phyloP scores from a whole-genome alignment of 2,329 filamentous ascomycete species.

The Ceratocystis diversiconidia region DNA sequence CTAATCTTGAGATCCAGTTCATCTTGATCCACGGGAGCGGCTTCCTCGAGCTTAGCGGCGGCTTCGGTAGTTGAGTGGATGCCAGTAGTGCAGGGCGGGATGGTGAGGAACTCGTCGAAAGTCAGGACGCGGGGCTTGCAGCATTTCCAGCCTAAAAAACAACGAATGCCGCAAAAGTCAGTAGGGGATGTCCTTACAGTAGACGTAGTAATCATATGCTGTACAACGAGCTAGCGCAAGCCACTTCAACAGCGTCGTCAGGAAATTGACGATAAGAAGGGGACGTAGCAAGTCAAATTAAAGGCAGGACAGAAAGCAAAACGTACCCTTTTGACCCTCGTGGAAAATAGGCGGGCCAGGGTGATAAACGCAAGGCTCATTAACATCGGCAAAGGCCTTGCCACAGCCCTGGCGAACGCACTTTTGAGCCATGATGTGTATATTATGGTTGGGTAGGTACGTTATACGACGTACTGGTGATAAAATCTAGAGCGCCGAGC shows the following conservation, averaged over 20 bases:
- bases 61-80: constrained; percentile 79
- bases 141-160: constrained; percentile 76
- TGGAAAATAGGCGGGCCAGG: constrained; percentile 90
- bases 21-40: constrained; percentile 31
- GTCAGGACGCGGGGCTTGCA: constrained; percentile 94
- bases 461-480: background rate
- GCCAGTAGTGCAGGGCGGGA: constrained; percentile 82
- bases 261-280: background rate
- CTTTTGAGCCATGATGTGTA: constrained; percentile 52
- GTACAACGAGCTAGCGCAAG: background rate
- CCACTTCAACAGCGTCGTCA: background rate
- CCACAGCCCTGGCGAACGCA: constrained; percentile 95
- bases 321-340: constrained; percentile 90
- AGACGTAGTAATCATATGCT: constrained; percentile 17
- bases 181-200: background rate
- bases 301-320: constrained; percentile 3
- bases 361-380: constrained; percentile 77
- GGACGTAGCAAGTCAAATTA: background rate
- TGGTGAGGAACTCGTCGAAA: constrained; percentile 93
- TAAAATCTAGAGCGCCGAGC: background rate
- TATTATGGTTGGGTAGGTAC: background rate
- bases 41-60: constrained; percentile 48
- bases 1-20: constrained; percentile 35
- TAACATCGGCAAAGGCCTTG: constrained; percentile 65
- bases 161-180: background rate